Base-by-base conservation (phyloP, 2,329 filamentous ascomycete species). In the Aspergillus sp. region DNA sequence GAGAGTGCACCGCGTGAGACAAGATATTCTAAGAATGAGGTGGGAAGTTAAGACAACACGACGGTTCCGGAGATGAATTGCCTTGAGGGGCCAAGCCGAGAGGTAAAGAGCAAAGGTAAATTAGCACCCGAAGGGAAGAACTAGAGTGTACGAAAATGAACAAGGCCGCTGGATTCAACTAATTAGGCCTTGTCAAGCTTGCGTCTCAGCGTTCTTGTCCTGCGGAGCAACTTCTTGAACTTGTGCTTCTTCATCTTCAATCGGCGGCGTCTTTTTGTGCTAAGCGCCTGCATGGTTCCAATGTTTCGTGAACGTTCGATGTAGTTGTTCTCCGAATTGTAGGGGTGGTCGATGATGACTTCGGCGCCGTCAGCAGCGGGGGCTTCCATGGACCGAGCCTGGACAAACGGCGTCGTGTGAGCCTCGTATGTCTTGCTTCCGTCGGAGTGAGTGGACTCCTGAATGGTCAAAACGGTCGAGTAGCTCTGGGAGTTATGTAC, bases 231-330 rank as follows among this genome's bases (percentile, higher is more conserved):
- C 87, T 99, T 99, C 93, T 97, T 98, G 81, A 97, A 97, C 89
- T 99, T 99, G 87, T 98, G 94, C 87, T 98, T 99, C 91, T 99
- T 99, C 93, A 99, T 99, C 87, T 93, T 97, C 74, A 97, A 82
- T 82, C 95, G 96, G 75, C 93, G 85, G 80, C 96, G 92, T 78
- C 95, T 86, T 84, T 90, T 93, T 70, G 97, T 94, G 74, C 92
- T 96, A 75, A 99, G 92, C 66, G 92, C 87, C 64, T 89, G 81
- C 89, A 97, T 93, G 76, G 76, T 71, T 68, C 71, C 69, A 66
- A 81, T 78, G 61, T 76, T 69, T 54, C 86, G 85, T 82, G 91
- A 87, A 68, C 91, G 89, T 75, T 91, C 87, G 30, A 92, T 81
- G 74, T 93, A 93, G 53, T 71, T 74, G 62, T 66, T 69, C 49